Conservation (phyloP, 768 basidiomycete genomes). For the Trametes cubensis region DNA sequence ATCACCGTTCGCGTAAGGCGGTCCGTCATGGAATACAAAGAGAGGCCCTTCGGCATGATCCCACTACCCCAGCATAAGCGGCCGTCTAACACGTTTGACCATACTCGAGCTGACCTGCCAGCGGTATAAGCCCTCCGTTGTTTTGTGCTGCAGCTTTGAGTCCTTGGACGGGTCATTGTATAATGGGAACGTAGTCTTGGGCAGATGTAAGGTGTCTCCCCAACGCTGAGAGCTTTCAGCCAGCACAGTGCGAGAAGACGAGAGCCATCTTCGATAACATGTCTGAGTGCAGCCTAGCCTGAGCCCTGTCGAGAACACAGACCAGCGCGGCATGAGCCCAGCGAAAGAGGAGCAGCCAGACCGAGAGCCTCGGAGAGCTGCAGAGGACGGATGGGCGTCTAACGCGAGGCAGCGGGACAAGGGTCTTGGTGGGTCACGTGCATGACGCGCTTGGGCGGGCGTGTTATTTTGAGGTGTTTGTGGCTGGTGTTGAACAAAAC, state of each 20-base stretch:
- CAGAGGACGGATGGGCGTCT: constrained; percentile 1
- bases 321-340: constrained; percentile 24
- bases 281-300: not conserved
- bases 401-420: not conserved
- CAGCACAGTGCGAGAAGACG: not conserved
- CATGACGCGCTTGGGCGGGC: constrained; percentile 24
- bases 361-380: not conserved
- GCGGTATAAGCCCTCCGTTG: constrained; percentile 73
- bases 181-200: constrained; percentile 79
- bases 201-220: constrained; percentile 69
- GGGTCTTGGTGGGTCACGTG: constrained; percentile 28
- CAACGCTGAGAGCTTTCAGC: constrained; percentile 9
- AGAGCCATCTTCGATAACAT: constrained; percentile 18
- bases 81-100: not conserved
- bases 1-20: constrained; percentile 96
- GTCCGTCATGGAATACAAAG: constrained; percentile 93
- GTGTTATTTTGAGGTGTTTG: constrained; percentile 35
- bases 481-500: constrained; percentile 38
- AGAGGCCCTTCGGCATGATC: constrained; percentile 64
- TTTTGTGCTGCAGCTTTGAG: constrained; percentile 62
- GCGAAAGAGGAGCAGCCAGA: constrained; percentile 10
- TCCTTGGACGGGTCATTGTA: constrained; percentile 66
- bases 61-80: constrained; percentile 47
- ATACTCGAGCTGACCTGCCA: constrained; percentile 63
- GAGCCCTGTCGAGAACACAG: constrained; percentile 10